Evolutionary conservation across 768 basidiomycete genomes (phyloP).

Genomic region (Fistulinella prunicolor): DNA sequence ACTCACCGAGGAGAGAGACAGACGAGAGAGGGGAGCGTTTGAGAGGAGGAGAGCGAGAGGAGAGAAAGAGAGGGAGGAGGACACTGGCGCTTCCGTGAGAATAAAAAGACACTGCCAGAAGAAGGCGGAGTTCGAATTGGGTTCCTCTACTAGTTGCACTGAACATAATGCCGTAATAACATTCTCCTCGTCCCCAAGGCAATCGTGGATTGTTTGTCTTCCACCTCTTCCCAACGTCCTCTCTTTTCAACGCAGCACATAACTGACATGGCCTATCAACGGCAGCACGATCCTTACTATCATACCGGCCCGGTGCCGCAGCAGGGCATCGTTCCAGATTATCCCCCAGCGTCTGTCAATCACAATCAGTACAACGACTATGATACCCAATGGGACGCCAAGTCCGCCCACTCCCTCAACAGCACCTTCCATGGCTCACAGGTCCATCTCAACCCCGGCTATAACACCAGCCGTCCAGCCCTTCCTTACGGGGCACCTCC

Average conservation of each 20-base stretch:
- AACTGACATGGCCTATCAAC: conserved; percentile 50
- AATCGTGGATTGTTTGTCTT: conserved; percentile 7
- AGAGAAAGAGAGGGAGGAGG: conserved; percentile 29
- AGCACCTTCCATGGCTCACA: conserved; percentile 63
- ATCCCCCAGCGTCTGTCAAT: conserved; percentile 30
- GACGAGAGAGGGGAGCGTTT: conserved; percentile 20
- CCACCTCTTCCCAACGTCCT: not conserved
- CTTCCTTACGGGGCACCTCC: conserved; percentile 38
- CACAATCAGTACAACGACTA: conserved; percentile 45
- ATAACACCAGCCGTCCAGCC: conserved; percentile 54
- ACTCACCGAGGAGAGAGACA: conserved; percentile 28
- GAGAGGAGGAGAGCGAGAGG: conserved; percentile 27
- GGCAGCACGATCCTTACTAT: conserved; percentile 53
- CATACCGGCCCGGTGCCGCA: conserved; percentile 27
- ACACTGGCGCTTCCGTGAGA: conserved; percentile 43
- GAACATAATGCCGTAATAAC: too few relatives aligned
- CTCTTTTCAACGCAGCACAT: not conserved
- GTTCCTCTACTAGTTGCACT: too few relatives aligned
- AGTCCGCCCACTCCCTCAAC: conserved; percentile 61
- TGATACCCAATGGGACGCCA: conserved; percentile 46
- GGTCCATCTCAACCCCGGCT: conserved; percentile 61
- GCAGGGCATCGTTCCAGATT: conserved; percentile 35
- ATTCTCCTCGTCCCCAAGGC: conserved; percentile 13
- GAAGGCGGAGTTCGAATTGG: conserved; percentile 49
- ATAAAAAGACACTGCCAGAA: conserved; percentile 22